Conservation (phyloP, 257 asterid genomes). For the Plantago major region DNA sequence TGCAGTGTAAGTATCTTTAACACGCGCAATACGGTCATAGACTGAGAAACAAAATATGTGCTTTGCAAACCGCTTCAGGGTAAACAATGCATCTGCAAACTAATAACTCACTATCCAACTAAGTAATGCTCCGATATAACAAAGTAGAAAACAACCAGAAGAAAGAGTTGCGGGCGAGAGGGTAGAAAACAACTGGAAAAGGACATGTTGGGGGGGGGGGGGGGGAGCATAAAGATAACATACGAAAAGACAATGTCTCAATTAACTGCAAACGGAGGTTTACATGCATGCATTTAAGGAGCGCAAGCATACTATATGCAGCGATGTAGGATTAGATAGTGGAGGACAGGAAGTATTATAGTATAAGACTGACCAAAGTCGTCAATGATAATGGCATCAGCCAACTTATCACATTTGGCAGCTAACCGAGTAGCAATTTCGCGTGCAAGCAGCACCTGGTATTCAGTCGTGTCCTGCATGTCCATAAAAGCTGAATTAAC, state of each 20-base stretch:
- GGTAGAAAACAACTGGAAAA: too few species aligned
- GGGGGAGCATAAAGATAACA: constrained; percentile 10
- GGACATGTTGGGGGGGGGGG: constrained; percentile 13
- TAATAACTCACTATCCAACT: not conserved
- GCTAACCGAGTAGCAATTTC: constrained; percentile 81
- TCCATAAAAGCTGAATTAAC: constrained; percentile 17
- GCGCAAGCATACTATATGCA: constrained; percentile 20
- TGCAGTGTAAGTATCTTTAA: constrained; percentile 11
- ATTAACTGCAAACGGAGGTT: not conserved
- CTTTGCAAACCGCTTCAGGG: not conserved
- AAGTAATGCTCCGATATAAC: not conserved
- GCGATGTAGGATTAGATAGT: constrained; percentile 4
- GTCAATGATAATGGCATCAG: constrained; percentile 65
- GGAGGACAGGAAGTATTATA: constrained; percentile 13
- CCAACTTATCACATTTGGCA: constrained; percentile 76
- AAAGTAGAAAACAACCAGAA: constrained; percentile 12
- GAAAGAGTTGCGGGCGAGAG: not conserved
- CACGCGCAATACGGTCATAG: constrained; percentile 12
- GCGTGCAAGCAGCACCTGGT: constrained; percentile 77
- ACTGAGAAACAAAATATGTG: not conserved
- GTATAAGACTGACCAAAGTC: constrained; percentile 59
- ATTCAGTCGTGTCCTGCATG: constrained; percentile 73
- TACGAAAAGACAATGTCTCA: too few species aligned
- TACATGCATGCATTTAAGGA: constrained; percentile 9
- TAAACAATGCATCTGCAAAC: not conserved